Conservation (phyloP, 2,329 filamentous ascomycete species). For the Pestalotiopsis sp. region DNA sequence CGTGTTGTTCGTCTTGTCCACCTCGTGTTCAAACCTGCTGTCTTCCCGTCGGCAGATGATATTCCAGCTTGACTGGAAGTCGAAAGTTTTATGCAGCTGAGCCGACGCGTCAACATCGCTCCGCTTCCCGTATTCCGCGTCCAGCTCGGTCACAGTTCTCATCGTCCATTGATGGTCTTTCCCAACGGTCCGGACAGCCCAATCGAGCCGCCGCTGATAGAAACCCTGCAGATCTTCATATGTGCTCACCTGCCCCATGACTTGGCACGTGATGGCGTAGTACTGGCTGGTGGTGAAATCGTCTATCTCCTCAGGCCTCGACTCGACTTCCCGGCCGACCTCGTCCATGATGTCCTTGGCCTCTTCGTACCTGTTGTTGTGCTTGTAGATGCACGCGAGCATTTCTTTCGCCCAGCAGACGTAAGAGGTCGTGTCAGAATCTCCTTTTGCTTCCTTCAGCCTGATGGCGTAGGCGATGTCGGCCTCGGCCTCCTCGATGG, state of each 20-base stretch:
- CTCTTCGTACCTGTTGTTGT: slow-evolving; percentile 1
- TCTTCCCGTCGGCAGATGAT: neutral
- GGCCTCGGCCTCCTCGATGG: slow-evolving; percentile 2
- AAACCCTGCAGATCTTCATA: neutral
- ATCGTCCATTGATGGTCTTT: slow-evolving; percentile 6
- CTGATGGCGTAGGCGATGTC: neutral
- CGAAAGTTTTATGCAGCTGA: slow-evolving; percentile 3
- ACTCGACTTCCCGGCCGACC: neutral
- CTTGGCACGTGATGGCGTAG: slow-evolving; percentile 2
- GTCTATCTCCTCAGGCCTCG: neutral
- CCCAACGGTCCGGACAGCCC: neutral
- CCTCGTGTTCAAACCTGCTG: neutral
- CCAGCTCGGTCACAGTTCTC: neutral
- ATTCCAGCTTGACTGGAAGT: slow-evolving; percentile 7
- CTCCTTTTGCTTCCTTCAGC: neutral
- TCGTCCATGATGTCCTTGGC: neutral
- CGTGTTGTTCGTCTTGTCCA: neutral
- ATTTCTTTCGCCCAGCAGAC: slow-evolving; percentile 11
- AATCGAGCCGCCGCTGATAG: neutral
- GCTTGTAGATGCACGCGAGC: slow-evolving; percentile 6
- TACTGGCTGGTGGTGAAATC: slow-evolving; percentile 3
- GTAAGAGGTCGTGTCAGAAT: neutral
- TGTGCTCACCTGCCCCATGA: neutral
- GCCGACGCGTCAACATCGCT: slow-evolving; percentile 2
- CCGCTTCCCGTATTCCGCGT: neutral